Evolutionary conservation across 2,329 filamentous ascomycete genomes (phyloP), one percentile per base, ranked within the genome.

Genomic region (Tolypocladium nubicola): DNA sequence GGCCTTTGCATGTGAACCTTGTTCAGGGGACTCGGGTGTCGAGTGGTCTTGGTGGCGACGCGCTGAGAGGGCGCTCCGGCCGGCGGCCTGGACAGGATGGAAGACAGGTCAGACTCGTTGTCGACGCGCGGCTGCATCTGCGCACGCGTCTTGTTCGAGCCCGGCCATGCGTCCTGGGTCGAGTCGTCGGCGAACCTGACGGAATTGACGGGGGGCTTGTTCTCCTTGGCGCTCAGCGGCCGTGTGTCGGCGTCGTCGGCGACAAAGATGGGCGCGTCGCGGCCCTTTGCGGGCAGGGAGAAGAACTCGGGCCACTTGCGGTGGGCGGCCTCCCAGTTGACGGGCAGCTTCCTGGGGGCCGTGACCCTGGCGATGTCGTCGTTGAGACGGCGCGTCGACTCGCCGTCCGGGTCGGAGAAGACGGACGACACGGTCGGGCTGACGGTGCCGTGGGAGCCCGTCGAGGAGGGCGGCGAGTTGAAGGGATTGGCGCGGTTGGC

Each of bases 381-480:
- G 63, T 79, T 75, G 45, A 80, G 71, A 57, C 71, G 73, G 57
- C 77, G 76, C 45, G 79, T 81, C 37, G 79, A 80, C 66, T 82
- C 80, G 67, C 75, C 78, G 59, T 81, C 78, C 41, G 76, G 77
- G 57, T 76, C 75, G 57, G 78, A 76, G 59, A 80, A 79, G 63
- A 82, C 70, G 47, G 79, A 77, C 41, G 79, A 80, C 55, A 76
- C 65, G 52, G 79, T 82, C 56, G 78, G 75, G 65, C 78, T 80
- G 61, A 82, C 74, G 60, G 79, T 81, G 66, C 80, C 79, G 68
- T 82, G 79, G 55, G 78, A 80, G 57, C 79, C 80, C 37, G 80
- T 82, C 8, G 80, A 83, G 8, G 80, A 81, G 23, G 80, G 79
- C 6, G 80, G 80, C 23, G 80, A 82, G 69, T 80, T 80, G 71